A percentile compares a stretch with the other conserved stretches of the same genome.
These are phyloP conservation scores for Coniochaeta ligniaria DNA, from an alignment of 2,329 filamentous ascomycete genomes.

Conservation along the genomic window DNA sequence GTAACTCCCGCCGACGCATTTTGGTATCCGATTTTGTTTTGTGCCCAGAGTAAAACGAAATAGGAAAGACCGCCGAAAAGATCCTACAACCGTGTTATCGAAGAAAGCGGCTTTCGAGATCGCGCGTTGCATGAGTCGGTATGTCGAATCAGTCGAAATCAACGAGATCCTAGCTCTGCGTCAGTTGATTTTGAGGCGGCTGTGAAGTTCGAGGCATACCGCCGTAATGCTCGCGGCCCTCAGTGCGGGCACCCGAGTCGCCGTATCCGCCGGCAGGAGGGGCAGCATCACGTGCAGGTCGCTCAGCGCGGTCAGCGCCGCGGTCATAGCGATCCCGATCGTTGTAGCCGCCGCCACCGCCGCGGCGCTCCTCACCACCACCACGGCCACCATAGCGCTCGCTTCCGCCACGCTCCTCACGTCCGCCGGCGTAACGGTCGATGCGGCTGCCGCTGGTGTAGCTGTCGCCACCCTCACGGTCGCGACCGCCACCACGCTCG, in stretches of 20 bases:
- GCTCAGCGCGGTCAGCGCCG: conserved; percentile 18
- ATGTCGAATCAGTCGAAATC: neutral
- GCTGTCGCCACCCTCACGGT: conserved; percentile 18
- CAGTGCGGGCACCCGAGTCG: conserved; percentile 19
- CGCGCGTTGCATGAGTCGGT: neutral
- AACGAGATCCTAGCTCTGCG: conserved; percentile 10
- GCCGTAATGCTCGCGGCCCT: conserved; percentile 21
- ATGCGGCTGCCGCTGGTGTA: conserved; percentile 34
- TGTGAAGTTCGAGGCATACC: conserved; percentile 6
- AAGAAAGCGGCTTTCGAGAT: neutral
- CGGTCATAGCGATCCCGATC: conserved; percentile 33
- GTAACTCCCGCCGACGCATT: conserved; percentile 19
- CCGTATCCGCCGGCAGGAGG: conserved; percentile 17
- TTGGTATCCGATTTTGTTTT: conserved; percentile 20
- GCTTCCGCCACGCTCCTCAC: conserved; percentile 30
- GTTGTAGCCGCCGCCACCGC: conserved; percentile 30
- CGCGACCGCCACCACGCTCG: conserved; percentile 31
- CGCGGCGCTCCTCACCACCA: conserved; percentile 32
- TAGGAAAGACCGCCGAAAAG: conserved; percentile 12
- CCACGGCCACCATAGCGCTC: conserved; percentile 51
- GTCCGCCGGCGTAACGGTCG: conserved; percentile 24
- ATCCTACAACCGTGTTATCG: conserved; percentile 3
- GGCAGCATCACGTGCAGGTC: conserved; percentile 19
- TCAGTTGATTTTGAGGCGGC: conserved; percentile 10
- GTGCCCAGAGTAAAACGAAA: conserved; percentile 15